Evolutionary conservation across 192 early-diverging fungal genomes (phyloP), one percentile per base, ranked within the genome.

Genomic region (Coemansia sp.): DNA sequence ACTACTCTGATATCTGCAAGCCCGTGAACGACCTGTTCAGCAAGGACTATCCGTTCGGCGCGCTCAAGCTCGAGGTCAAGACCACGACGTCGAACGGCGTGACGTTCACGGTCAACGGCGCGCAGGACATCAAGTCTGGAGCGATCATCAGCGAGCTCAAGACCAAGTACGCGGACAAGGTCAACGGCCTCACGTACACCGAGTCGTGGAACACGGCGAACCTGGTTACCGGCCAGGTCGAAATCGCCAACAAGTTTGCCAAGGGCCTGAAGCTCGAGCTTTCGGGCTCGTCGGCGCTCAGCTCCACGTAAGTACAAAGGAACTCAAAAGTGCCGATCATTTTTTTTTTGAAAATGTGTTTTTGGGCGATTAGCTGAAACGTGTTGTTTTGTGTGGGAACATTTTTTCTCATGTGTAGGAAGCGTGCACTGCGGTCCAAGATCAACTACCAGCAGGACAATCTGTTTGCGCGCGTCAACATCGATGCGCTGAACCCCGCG

Each of bases 121-220:
- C 82, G 55, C 92, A 95, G 81, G 94, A 98, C 82, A 87, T 88
- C 83, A 99, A 99, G 88, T 86, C 89, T 56, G 94, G 94, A 42
- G 83, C 79, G 70, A 98, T 99, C 69, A 85, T 89, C 67, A 91
- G 92, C 80, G 95, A 99, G 71, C 83, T 99, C 74, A 96, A 97
- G 88, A 91, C 91, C 82, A 99, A 98, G 87, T 98, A 96, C 80
- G 64, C 85, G 48, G 94, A 98, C 88, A 93, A 91, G 85, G 77
- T 87, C 66, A 91, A 89, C 63, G 97, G 97, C 67, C 82, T 98
- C 22, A 90, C 93, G 61, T 88, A 98, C 80, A 98, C 96, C 67
- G 94, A 97, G 83, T 85, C 91, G 51, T 99, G 97, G 97, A 95
- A 89, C 79, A 94, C 95, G 55, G 82, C 80, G 77, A 98, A 98